Evolutionary conservation across 805 yeast species (phyloP), one percentile per base, ranked within the genome.

Genomic region (Brettanomyces anomalus): DNA sequence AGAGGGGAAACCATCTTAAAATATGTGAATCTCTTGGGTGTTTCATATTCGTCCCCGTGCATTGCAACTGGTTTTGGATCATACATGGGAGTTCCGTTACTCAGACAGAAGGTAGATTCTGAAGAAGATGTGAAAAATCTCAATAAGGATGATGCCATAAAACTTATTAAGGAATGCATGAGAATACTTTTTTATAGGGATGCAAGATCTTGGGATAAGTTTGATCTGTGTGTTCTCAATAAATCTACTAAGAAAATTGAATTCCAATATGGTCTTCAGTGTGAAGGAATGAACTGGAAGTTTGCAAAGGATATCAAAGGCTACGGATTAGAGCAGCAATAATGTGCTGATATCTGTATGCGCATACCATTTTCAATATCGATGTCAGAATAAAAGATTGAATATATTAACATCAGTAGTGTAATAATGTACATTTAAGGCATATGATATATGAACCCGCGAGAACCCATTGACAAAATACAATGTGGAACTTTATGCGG

Each of bases 61-160:
- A 67, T 93, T 44, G 96, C 97, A 37, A 89, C 97, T 3, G 99
- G 99, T 1, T 90, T 88, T 61, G 99, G 98, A 46, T 83, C 94
- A 10, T 89, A 93, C 63, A 72, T 93, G 63, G 99, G 98, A 3
- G 66, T 88, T 36, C 99, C 99, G 20, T 66, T 93, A 54, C 72
- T 93, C 60, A 81, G 99, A 68, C 79, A 84, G 60, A 74, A 81
- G 46, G 85, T 84, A 31, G 95, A 87, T 45, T 66, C 70, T 35
- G 97, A 88, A 53, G 78, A 72, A 21, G 96, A 88, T 56, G 85
- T 75, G 45, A 72, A 65, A 33, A 79, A 79, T 34, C 74, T 87
- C 24, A 67, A 76, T 32, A 83, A 85, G 58, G 81, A 73, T 46
- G 78, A 83, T 39, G 98, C 97, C 2, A 73, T 82, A 46, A 71